Evolutionary conservation across 1,284 basidiomycete species (phyloP), one percentile per base, ranked within the genome.

Genomic region (Cutaneotrichosporon cutaneum): DNA sequence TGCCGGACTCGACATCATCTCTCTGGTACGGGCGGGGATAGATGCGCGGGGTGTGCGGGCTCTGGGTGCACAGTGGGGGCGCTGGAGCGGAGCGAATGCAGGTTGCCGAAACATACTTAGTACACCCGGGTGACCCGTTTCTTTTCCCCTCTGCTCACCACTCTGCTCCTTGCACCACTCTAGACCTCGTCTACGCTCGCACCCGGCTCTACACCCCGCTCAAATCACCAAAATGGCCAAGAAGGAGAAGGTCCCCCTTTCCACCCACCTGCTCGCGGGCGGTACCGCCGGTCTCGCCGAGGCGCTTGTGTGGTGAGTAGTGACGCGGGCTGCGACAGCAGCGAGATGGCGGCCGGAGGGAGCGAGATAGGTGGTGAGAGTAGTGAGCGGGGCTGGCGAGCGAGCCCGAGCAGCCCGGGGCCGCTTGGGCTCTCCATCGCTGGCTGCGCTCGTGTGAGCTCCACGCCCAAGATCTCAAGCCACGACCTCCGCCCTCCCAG

Each of bases 211-310:
- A 36, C 42, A 21, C 44, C 51, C n/a, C 52, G 16, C 56, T 27
- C 36, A 42, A n/a, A 8, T 21, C 53, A 50, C 24, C 56, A 60
- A 55, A 56, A 65, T 65, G 60, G 54, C 64, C 53, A 45, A 53
- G 57, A 66, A 66, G 64, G 54, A 66, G 57, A 78, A 80, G 63
- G 79, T 83, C 14, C 82, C 82, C 14, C 90, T 96, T 70, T 91
- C 90, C 36, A 94, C 89, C 52, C 93, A 97, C 76, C 86, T 96
- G 72, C 89, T 89, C 44, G 94, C 94, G 45, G 94, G 94, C 68
- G 94, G 94, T 51, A 85, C 89, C 33, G 94, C 93, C 33, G 94
- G 94, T 64, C 87, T 88, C 58, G 90, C 92, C 77, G 94, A 97
- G 82, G 92, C 93, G 35, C 64, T 76, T 61, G 89, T 90, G 66